Percentiles rank a stretch among this genome's conserved stretches.
phyloP scores from a whole-genome alignment of 129 eudicot species.

The Artemisia annua region DNA sequence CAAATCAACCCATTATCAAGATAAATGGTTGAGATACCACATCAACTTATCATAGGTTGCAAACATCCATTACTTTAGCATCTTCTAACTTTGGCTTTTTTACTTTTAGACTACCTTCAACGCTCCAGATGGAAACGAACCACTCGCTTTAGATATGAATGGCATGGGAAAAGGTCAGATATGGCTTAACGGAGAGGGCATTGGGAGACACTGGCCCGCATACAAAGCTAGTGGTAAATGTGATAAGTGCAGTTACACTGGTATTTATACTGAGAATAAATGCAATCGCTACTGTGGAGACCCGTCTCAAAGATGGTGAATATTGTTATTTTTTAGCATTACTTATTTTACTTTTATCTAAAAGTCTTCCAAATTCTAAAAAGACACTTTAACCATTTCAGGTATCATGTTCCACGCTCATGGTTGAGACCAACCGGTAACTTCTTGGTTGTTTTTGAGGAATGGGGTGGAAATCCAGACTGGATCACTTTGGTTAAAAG shows the following conservation, averaged over 20 bases:
- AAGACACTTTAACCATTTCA: conserved; percentile 28
- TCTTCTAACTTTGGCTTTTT: neutral
- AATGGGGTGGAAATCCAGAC: conserved; percentile 77
- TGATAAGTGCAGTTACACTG: conserved; percentile 63
- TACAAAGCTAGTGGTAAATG: conserved; percentile 63
- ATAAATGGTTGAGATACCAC: too few species aligned
- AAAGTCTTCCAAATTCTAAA: conserved; percentile 8
- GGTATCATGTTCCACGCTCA: conserved; percentile 68
- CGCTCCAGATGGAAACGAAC: conserved; percentile 72
- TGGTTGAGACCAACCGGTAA: conserved; percentile 50
- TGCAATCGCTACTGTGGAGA: conserved; percentile 68
- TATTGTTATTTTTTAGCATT: neutral
- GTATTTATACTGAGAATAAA: conserved; percentile 60
- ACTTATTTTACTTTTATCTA: neutral
- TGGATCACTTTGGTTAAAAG: conserved; percentile 68
- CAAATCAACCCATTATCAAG: neutral
- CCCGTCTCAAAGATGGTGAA: conserved; percentile 90
- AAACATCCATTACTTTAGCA: too few species aligned
- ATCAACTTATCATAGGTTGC: too few species aligned
- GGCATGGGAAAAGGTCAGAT: conserved; percentile 91
- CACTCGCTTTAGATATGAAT: conserved; percentile 75
- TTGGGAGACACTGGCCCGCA: conserved; percentile 86
- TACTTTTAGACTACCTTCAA: conserved; percentile 61
- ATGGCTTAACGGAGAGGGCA: conserved; percentile 71
- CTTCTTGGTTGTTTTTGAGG: conserved; percentile 75